phyloP scores from a whole-genome alignment of 2,329 filamentous ascomycete genomes.

The Penicillium sp. region DNA sequence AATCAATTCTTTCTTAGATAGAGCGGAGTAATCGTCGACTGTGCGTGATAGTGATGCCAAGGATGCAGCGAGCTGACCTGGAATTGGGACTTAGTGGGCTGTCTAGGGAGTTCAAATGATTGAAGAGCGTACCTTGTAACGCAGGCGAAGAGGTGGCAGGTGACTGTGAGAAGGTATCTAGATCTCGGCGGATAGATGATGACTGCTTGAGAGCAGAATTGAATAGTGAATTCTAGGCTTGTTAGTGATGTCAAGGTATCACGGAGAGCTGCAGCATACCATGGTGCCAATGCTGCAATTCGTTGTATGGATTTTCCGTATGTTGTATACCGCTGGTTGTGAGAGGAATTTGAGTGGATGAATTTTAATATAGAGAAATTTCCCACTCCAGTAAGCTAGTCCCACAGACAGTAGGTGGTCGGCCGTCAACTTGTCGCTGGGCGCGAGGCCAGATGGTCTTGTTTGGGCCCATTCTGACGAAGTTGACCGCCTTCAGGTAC shows the following conservation, averaged over 20 bases:
- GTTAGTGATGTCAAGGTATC: not conserved
- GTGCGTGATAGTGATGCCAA: slow-evolving; percentile 83
- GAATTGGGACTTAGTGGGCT: slow-evolving; percentile 35
- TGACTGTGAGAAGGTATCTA: slow-evolving; percentile 67
- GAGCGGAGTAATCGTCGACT: slow-evolving; percentile 84
- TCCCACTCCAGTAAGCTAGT: not conserved
- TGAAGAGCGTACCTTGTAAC: slow-evolving; percentile 53
- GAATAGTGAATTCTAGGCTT: slow-evolving; percentile 72
- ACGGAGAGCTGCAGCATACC: slow-evolving; percentile 3
- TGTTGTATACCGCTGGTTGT: not conserved
- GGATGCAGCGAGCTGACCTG: slow-evolving; percentile 74
- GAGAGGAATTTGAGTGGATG: not conserved
- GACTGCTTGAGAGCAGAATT: slow-evolving; percentile 85
- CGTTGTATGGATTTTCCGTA: slow-evolving; percentile 8
- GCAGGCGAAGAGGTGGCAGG: slow-evolving; percentile 60
- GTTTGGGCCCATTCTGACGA: slow-evolving; percentile 33
- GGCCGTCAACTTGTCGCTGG: not conserved
- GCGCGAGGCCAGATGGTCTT: slow-evolving; percentile 34
- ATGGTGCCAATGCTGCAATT: slow-evolving; percentile 13
- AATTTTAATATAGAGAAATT: not conserved
- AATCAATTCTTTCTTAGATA: slow-evolving; percentile 86
- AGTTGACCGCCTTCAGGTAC: slow-evolving; percentile 36
- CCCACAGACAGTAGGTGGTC: not conserved
- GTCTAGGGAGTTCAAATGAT: not conserved
- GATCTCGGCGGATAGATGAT: slow-evolving; percentile 74